These are phyloP conservation scores for Eutrema heterophyllum DNA, from an alignment of 345 rosid genomes.

Conservation along the genomic window DNA sequence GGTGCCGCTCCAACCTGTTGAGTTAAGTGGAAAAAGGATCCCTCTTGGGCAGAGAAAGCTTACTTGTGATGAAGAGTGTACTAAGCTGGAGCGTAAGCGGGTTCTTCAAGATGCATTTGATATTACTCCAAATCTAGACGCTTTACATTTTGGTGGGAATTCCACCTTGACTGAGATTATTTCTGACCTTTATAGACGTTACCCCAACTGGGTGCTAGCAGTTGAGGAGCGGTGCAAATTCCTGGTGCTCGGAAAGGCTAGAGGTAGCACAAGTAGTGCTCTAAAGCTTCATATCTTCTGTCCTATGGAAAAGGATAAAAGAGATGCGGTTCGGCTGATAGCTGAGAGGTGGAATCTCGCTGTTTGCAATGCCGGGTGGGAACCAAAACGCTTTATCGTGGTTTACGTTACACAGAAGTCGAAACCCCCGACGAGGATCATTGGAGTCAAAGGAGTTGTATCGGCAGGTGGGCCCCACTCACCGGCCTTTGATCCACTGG, in stretches of 20 bases:
- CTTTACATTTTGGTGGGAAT: conserved; percentile 78
- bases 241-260: conserved; percentile 68
- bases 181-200: conserved; percentile 67
- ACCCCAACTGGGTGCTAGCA: conserved; percentile 74
- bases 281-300: conserved; percentile 83
- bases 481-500: conserved; percentile 54
- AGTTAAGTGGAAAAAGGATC: conserved; percentile 44
- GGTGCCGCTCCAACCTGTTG: conserved; percentile 58
- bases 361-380: conserved; percentile 64
- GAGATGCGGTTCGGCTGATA: conserved; percentile 69
- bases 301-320: conserved; percentile 76
- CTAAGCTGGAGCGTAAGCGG: conserved; percentile 70
- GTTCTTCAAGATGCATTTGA: conserved; percentile 87
- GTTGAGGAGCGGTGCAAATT: conserved; percentile 86
- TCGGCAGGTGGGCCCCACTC: conserved; percentile 36
- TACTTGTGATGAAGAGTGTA: conserved; percentile 69
- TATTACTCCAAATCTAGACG: conserved; percentile 56
- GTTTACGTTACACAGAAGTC: conserved; percentile 65
- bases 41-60: conserved; percentile 88
- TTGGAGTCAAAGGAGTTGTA: conserved; percentile 54
- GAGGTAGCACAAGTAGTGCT: conserved; percentile 32
- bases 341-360: conserved; percentile 91
- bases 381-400: conserved; percentile 76
- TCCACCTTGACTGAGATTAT: conserved; percentile 48
- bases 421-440: conserved; percentile 58